phyloP scores from a whole-genome alignment of 1,284 basidiomycete genomes.

The Heterobasidion parviporum region DNA sequence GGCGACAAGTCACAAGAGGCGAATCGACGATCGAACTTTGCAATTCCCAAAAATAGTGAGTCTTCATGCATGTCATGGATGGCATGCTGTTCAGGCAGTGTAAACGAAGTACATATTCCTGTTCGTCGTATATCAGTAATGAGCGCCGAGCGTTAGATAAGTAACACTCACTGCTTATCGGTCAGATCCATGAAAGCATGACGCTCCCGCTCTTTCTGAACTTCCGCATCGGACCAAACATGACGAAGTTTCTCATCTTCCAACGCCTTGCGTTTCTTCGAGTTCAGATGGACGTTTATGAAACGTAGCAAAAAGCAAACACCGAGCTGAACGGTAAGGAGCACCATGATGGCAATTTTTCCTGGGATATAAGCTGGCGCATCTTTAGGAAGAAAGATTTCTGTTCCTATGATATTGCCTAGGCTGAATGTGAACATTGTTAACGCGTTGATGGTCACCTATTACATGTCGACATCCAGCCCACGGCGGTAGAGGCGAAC shows the following conservation, averaged over 20 bases:
- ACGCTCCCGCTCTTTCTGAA: slow-evolving; percentile 46
- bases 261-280: slow-evolving; percentile 35
- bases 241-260: slow-evolving; percentile 35
- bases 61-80: neutral
- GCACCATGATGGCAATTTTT: slow-evolving; percentile 53
- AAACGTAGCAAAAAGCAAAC: slow-evolving; percentile 43
- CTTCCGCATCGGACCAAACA: slow-evolving; percentile 50
- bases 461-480: neutral
- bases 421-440: slow-evolving; percentile 49
- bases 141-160: neutral
- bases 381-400: slow-evolving; percentile 56
- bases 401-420: slow-evolving; percentile 54
- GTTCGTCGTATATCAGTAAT: neutral
- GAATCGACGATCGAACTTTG: too few relatives aligned
- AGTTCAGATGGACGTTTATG: slow-evolving; percentile 50
- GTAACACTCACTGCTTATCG: slow-evolving; percentile 41
- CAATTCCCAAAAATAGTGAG: neutral
- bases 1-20: too few relatives aligned
- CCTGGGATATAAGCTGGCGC: slow-evolving; percentile 57
- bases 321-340: slow-evolving; percentile 44
- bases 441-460: slow-evolving; percentile 51
- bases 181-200: slow-evolving; percentile 60
- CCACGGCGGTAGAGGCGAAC: neutral
- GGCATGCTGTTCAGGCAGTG: slow-evolving; percentile 17
- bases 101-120: slow-evolving; percentile 29